These are phyloP conservation scores for Platanthera zijinensis DNA, from an alignment of 106 monocot genomes.

Conservation along the genomic window DNA sequence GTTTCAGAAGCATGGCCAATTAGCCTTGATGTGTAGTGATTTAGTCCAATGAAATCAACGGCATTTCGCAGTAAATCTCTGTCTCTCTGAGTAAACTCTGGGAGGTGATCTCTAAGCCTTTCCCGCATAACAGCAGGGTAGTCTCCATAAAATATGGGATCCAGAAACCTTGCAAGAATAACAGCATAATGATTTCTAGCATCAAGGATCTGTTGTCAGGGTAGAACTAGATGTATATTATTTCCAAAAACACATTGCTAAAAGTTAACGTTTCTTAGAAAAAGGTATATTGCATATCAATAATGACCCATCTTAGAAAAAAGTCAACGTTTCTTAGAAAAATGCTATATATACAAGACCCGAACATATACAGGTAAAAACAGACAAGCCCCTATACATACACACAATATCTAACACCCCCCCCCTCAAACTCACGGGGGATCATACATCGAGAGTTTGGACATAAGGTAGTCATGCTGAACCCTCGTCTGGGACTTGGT, in stretches of 20 bases:
- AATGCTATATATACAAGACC: too few relatives aligned
- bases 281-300: too few relatives aligned
- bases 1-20: slow-evolving; percentile 41
- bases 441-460: too few relatives aligned
- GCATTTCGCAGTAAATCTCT: slow-evolving; percentile 50
- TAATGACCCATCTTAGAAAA: too few relatives aligned
- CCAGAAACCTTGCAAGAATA: slow-evolving; percentile 62
- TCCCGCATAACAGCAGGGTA: slow-evolving; percentile 81
- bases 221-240: background rate
- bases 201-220: background rate
- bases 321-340: too few relatives aligned
- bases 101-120: slow-evolving; percentile 60
- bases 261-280: too few relatives aligned
- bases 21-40: slow-evolving; percentile 86
- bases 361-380: too few relatives aligned
- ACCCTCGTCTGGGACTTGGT: too few relatives aligned
- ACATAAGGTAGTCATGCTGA: too few relatives aligned
- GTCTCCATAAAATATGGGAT: slow-evolving; percentile 88
- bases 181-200: background rate
- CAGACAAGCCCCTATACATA: too few relatives aligned
- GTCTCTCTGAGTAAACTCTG: slow-evolving; percentile 61
- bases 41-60: slow-evolving; percentile 85
- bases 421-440: too few relatives aligned
- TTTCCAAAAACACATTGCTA: background rate
- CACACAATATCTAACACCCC: too few relatives aligned